Evolutionary conservation across 257 asterid genomes (phyloP).

Genomic region (Salvia splendens): DNA sequence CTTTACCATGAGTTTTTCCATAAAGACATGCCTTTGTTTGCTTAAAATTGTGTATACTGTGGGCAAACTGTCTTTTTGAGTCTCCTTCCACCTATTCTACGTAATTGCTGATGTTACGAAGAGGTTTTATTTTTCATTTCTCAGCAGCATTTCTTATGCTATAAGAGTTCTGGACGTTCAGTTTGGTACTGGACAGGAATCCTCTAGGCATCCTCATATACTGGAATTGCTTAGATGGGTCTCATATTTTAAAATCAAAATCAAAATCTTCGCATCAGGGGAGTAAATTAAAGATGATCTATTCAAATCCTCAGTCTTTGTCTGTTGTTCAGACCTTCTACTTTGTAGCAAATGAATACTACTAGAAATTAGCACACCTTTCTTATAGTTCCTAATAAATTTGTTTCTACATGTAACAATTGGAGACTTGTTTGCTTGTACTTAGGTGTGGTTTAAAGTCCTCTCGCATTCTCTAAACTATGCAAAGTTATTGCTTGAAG

Average conservation of each 20-base stretch:
- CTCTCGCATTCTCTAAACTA: background rate
- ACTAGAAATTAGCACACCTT: conserved; percentile 5
- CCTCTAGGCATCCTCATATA: background rate
- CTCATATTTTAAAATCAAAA: conserved; percentile 6
- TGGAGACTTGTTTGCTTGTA: conserved; percentile 23
- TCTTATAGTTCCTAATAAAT: background rate
- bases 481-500: conserved; percentile 11
- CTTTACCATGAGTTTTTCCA: conserved; percentile 6
- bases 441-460: conserved; percentile 13
- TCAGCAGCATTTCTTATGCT: conserved; percentile 5
- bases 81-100: background rate
- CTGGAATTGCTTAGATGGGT: conserved; percentile 13
- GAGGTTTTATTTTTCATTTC: background rate
- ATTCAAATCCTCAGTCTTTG: conserved; percentile 11
- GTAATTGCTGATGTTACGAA: background rate
- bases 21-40: conserved; percentile 18
- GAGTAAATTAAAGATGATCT: background rate
- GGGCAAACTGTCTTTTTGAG: conserved; percentile 7
- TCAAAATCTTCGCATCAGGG: conserved; percentile 16
- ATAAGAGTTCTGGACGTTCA: conserved; percentile 23
- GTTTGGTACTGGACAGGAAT: conserved; percentile 21
- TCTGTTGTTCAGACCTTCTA: background rate
- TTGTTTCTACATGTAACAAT: background rate
- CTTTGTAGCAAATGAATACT: conserved; percentile 3
- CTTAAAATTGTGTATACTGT: background rate